Evolutionary conservation across 1,284 basidiomycete genomes (phyloP), one percentile per base, ranked within the genome.

Genomic region (Wolfiporia cocos): DNA sequence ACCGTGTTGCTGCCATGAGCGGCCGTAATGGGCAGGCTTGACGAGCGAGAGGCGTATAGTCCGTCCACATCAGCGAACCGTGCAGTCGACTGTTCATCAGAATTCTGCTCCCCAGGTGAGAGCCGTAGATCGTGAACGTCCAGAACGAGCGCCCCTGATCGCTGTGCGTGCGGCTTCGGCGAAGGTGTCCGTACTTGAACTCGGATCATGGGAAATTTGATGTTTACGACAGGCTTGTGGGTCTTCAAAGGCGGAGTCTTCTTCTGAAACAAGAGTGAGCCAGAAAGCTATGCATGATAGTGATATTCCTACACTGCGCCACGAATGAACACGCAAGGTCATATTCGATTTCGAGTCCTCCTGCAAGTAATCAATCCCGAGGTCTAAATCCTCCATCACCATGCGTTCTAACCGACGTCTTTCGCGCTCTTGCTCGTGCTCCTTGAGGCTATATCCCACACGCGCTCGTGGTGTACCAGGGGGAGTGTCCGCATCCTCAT

Each of bases 111-210:
- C n/a, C n/a, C n/a, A n/a, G 64, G 67, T 31, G 55, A 64, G 3
- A 83, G 41, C 6, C 52, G 57, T n/a, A 84, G 50, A 36, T 69
- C 65, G 53, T 81, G 76, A 0, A 86, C 43, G 55, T 88, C 85
- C 24, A 86, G n/a, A 5, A 86, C 59, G 3, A 86, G 39, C 15
- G 74, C 70, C 6, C 86, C 86, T n/a, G 85, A 86, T 12, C 84
- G 74, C 15, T 65, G 63, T 11, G 52, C 33, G 23, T 49, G 52
- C 2, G 54, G 51, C 21, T 61, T 55, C 14, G 72, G 74, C 39
- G 80, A 66, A 11, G 77, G 73, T 47, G 72, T 76, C 42, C 82
- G 73, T 36, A 79, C 48, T 55, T 87, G 71, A 24, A 81, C 39
- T 24, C 86, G 76, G 39, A 87, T 57, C 59, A 79, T 69, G n/a